phyloP scores from a whole-genome alignment of 441 rosid genomes.

The Croton laevigatus region DNA sequence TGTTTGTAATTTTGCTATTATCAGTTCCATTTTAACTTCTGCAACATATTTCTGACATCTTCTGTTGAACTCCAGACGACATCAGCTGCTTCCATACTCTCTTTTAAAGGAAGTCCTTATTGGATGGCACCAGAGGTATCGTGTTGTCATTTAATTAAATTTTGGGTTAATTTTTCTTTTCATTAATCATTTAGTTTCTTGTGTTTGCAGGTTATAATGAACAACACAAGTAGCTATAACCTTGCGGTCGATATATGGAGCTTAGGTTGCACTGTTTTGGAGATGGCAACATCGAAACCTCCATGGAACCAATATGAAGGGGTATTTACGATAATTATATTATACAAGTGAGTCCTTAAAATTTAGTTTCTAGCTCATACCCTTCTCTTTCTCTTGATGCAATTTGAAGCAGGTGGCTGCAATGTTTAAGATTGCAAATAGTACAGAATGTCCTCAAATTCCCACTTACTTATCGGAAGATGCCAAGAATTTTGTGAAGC shows the following conservation, averaged over 20 bases:
- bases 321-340: conserved; percentile 41
- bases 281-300: conserved; percentile 88
- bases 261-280: conserved; percentile 74
- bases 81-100: conserved; percentile 4
- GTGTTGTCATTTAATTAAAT: neutral
- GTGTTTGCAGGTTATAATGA: conserved; percentile 13
- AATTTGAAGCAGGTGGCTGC: conserved; percentile 39
- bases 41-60: neutral
- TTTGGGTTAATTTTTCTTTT: too few relatives aligned
- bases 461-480: conserved; percentile 33
- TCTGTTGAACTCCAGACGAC: conserved; percentile 4
- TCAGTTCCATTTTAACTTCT: conserved; percentile 3
- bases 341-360: neutral
- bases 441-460: conserved; percentile 32
- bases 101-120: conserved; percentile 19
- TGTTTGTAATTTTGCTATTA: neutral
- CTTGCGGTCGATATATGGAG: conserved; percentile 54
- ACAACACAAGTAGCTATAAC: conserved; percentile 8
- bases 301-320: conserved; percentile 85
- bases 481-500: conserved; percentile 32
- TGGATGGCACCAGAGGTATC: conserved; percentile 25
- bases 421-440: conserved; percentile 37
- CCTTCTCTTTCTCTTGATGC: neutral
- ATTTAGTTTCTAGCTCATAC: neutral
- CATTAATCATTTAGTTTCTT: too few relatives aligned